These are phyloP conservation scores for Zygnema circumcarinatum DNA, from an alignment of 139 green algal genomes.

Conservation along the genomic window DNA sequence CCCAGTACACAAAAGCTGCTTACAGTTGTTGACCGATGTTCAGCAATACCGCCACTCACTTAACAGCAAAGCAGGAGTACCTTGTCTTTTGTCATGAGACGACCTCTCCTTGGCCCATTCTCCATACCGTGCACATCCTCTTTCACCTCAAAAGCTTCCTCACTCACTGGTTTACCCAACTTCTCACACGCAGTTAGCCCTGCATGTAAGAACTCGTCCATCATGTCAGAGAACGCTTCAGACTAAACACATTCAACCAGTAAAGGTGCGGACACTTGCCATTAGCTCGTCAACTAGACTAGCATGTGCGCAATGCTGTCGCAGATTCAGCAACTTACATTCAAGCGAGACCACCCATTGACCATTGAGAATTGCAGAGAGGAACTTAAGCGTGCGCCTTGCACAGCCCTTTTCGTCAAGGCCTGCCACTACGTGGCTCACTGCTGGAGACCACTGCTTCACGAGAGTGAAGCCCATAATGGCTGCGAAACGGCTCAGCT, in stretches of 20 bases:
- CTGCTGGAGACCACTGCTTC: constrained; percentile 20
- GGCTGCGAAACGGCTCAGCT: not conserved
- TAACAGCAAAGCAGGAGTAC: too few relatives aligned
- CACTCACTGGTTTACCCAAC: not conserved
- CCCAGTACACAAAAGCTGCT: too few relatives aligned
- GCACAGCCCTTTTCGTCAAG: constrained; percentile 15
- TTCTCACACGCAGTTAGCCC: not conserved
- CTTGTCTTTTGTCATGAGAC: not conserved
- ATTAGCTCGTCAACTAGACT: too few relatives aligned
- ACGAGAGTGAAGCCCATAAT: not conserved
- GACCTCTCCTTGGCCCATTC: not conserved
- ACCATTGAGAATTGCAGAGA: constrained; percentile 11
- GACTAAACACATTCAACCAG: too few relatives aligned
- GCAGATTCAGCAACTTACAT: constrained; percentile 16
- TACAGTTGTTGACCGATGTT: too few relatives aligned
- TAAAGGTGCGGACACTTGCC: too few relatives aligned
- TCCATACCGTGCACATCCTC: not conserved
- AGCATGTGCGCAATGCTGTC: too few relatives aligned
- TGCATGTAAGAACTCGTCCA: too few relatives aligned
- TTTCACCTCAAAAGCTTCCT: not conserved
- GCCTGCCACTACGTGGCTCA: constrained; percentile 27
- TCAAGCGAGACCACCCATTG: constrained; percentile 29
- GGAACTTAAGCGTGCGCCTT: constrained; percentile 29
- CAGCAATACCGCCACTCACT: too few relatives aligned
- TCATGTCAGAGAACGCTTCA: too few relatives aligned